Evolutionary conservation across 352 stramenopile genomes (phyloP), one percentile per base, ranked within the genome.

Genomic region (Phytophthora pistaciae): DNA sequence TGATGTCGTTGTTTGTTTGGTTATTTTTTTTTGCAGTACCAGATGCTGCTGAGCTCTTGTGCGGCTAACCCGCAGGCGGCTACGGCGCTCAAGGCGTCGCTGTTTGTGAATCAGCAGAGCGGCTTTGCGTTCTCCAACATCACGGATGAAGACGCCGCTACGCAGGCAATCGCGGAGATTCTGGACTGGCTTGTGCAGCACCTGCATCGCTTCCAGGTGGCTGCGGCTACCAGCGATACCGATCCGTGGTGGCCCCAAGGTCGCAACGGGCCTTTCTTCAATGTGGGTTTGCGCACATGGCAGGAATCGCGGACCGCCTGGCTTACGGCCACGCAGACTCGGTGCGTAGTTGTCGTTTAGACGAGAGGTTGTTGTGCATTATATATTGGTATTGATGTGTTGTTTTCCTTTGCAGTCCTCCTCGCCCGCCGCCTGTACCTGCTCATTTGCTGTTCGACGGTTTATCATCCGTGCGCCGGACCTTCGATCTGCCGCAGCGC

Each of bases 41-140:
- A 91, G 72, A 78, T 75, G n/a, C 70, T 92, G 5, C 50, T 82
- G 54, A 74, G 66, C 14, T 70, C 72, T 16, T 88, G 82, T 29
- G 71, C 72, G 1, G 71, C 60, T 2, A 73, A 77, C 31, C 46
- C 44, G 13, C 64, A 46, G 38, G 64, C 62, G 29, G 57, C 64
- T 1, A 56, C 60, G 27, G 59, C 60, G 29, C 70, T 83, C 16
- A 85, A 85, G 56, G 66, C 72, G 5, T 86, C 80, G 38, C 72
- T 94, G 31, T 92, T 95, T 46, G 63, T 84, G n/a, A 88, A 91
- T 69, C 90, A 96, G 70, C 74, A 70, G 58, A 87, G 83, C 59
- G 85, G 88, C 20, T 97, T 97, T 68, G 89, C 88, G 59, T 96
- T 96, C 79, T 93, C 84, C 70, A 85, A 88, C 84, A 96, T 97